Evolutionary conservation across 345 rosid species (phyloP).

Genomic region (Camelina laxa): DNA sequence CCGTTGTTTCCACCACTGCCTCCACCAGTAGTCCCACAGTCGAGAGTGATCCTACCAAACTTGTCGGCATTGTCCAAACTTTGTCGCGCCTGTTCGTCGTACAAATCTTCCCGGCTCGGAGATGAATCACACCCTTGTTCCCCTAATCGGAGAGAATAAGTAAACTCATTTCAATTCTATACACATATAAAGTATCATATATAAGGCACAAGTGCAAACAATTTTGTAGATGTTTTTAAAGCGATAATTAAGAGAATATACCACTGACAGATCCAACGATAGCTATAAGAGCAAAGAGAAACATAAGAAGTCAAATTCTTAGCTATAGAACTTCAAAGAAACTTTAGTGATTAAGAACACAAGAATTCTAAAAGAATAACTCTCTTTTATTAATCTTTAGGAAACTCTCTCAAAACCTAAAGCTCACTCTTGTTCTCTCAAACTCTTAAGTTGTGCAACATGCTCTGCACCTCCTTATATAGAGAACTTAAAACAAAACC

Average conservation of each 20-base stretch:
- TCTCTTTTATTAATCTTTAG: too few relatives aligned
- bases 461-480: too few relatives aligned
- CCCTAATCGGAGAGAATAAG: neutral
- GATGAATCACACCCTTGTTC: neutral
- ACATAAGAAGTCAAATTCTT: too few relatives aligned
- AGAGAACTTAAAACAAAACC: too few relatives aligned
- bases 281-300: neutral
- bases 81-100: neutral
- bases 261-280: slow-evolving; percentile 2
- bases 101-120: neutral
- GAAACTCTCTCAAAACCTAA: too few relatives aligned
- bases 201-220: neutral
- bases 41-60: slow-evolving; percentile 1
- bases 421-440: too few relatives aligned
- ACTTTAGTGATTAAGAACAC: too few relatives aligned
- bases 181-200: neutral
- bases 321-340: too few relatives aligned
- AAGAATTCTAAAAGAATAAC: too few relatives aligned
- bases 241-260: slow-evolving; percentile 11
- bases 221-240: neutral
- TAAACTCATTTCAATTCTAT: neutral
- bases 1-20: neutral
- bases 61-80: neutral
- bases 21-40: neutral
- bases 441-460: too few relatives aligned